Conservation (phyloP, 2,329 filamentous ascomycete species). For the Karstenula rhodostoma region DNA sequence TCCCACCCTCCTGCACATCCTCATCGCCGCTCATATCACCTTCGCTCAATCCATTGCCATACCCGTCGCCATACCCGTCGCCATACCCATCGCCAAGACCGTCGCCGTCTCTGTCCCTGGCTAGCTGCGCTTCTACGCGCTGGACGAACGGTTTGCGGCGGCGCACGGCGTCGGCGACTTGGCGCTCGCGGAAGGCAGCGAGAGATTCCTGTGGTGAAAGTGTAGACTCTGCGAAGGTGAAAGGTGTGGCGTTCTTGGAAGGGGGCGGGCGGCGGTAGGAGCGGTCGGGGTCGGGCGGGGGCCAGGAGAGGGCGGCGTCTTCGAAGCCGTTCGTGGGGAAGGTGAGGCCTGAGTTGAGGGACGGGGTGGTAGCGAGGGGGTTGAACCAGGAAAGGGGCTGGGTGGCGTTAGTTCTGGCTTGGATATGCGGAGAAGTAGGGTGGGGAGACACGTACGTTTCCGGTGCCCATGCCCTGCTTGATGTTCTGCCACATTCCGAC, state of each 20-base stretch:
- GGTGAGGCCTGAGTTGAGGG: slow-evolving; percentile 59
- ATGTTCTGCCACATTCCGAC: slow-evolving; percentile 78
- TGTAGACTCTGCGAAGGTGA: slow-evolving; percentile 49
- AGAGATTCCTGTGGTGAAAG: slow-evolving; percentile 54
- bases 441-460: slow-evolving; percentile 55
- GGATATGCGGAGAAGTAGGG: not conserved
- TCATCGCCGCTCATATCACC: slow-evolving; percentile 15
- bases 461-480: slow-evolving; percentile 76
- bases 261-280: slow-evolving; percentile 26
- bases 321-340: slow-evolving; percentile 84
- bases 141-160: slow-evolving; percentile 54
- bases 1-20: slow-evolving; percentile 26
- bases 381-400: slow-evolving; percentile 70
- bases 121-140: slow-evolving; percentile 42
- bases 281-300: slow-evolving; percentile 61
- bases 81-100: slow-evolving; percentile 27
- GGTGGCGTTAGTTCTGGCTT: not conserved
- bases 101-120: slow-evolving; percentile 10
- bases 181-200: slow-evolving; percentile 62
- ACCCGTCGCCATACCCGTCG: slow-evolving; percentile 36
- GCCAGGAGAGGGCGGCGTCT: slow-evolving; percentile 52
- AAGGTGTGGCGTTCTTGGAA: slow-evolving; percentile 37
- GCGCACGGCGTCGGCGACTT: slow-evolving; percentile 59
- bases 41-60: slow-evolving; percentile 19
- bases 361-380: slow-evolving; percentile 67